Percentiles rank a stretch among this genome's conserved stretches.
Conservation (phyloP, 1,139 yeast genomes). For the Starmera stellimalicola region DNA sequence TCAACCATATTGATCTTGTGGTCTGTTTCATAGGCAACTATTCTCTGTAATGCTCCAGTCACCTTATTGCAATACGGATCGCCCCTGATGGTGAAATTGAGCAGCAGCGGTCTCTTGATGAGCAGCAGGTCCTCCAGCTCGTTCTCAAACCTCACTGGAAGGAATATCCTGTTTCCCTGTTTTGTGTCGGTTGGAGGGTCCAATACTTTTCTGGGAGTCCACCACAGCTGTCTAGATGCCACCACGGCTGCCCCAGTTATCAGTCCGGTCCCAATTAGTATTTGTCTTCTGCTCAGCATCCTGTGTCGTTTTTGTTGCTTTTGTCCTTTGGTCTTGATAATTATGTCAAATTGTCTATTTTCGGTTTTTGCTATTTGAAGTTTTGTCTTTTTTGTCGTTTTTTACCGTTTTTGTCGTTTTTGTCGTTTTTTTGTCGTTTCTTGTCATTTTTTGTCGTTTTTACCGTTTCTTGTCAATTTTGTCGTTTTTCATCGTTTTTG, state of each 20-base stretch:
- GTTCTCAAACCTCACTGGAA: constrained; percentile 35
- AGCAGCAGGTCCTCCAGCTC: constrained; percentile 50
- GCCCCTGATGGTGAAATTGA: constrained; percentile 67
- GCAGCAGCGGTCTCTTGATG: constrained; percentile 50
- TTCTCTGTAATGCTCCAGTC: constrained; percentile 51
- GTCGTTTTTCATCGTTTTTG: too few relatives aligned
- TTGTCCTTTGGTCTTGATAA: too few relatives aligned
- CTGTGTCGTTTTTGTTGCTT: too few relatives aligned
- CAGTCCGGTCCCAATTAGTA: constrained; percentile 17
- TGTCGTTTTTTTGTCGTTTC: too few relatives aligned
- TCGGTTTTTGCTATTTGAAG: too few relatives aligned
- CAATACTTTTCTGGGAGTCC: constrained; percentile 18
- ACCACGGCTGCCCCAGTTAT: constrained; percentile 12
- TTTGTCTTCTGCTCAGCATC: constrained; percentile 12
- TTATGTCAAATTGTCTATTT: too few relatives aligned
- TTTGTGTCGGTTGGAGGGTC: constrained; percentile 23
- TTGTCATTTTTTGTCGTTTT: too few relatives aligned
- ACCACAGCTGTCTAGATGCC: constrained; percentile 19
- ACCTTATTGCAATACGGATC: constrained; percentile 53
- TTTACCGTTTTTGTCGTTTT: too few relatives aligned
- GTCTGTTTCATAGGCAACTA: constrained; percentile 43
- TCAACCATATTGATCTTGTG: constrained; percentile 55
- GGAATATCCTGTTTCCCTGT: constrained; percentile 27
- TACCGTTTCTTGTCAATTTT: too few relatives aligned
- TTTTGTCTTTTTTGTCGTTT: too few relatives aligned